Evolutionary conservation across 1,139 yeast species (phyloP).

Genomic region (Spathaspora sp.): DNA sequence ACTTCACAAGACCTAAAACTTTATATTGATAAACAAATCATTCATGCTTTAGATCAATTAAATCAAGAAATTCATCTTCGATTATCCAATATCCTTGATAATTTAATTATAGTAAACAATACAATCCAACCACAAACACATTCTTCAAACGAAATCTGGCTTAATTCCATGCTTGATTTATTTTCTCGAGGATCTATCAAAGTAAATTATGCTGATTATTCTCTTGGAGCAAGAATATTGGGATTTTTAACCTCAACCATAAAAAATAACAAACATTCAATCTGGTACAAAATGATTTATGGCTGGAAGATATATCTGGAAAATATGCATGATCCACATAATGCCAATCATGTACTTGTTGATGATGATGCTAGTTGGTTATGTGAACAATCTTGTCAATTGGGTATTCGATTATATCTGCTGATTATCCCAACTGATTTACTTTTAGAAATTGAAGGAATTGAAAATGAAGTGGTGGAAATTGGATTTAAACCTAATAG

Average conservation of each 20-base stretch:
- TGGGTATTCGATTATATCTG: conserved; percentile 37
- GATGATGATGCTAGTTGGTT: conserved; percentile 39
- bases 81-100: conserved; percentile 31
- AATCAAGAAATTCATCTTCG: conserved; percentile 10
- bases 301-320: conserved; percentile 44
- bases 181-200: conserved; percentile 37
- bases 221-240: conserved; percentile 38
- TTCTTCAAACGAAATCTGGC: conserved; percentile 9
- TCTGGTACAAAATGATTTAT: conserved; percentile 26
- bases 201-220: conserved; percentile 44
- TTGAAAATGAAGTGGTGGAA: conserved; percentile 16
- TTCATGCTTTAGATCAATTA: conserved; percentile 5
- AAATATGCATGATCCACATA: conserved; percentile 24
- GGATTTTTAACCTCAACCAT: conserved; percentile 37
- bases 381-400: conserved; percentile 31
- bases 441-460: conserved; percentile 21
- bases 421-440: conserved; percentile 39
- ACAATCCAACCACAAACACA: conserved; percentile 4
- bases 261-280: conserved; percentile 17
- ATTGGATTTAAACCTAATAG: conserved; percentile 33
- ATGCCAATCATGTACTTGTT: conserved; percentile 41
- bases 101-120: conserved; percentile 13
- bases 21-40: conserved; percentile 7
- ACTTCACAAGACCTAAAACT: conserved; percentile 6
- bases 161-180: conserved; percentile 30